Percentiles rank a stretch among this genome's conserved stretches.
Evolutionary conservation across 148 eudicot genomes (phyloP).

Genomic region (Vaccinium corymbosum): DNA sequence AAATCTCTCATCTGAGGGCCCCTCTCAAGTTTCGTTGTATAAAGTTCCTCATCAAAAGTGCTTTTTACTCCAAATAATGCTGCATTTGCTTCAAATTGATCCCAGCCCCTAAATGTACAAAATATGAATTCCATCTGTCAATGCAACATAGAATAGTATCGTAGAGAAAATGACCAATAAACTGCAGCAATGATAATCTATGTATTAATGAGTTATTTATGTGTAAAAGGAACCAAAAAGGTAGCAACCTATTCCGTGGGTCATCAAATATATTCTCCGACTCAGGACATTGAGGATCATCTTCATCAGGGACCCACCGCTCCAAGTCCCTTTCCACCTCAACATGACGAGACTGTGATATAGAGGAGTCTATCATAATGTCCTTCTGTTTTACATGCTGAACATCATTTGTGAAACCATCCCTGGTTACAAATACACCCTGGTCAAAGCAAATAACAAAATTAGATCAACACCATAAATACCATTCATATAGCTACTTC

Average conservation of each 20-base stretch:
- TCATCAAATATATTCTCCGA: conserved; percentile 75
- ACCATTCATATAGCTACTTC: conserved; percentile 2
- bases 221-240: background rate
- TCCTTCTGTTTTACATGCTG: conserved; percentile 60
- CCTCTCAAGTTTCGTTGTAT: conserved; percentile 92
- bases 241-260: conserved; percentile 68
- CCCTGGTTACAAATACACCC: conserved; percentile 73
- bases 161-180: conserved; percentile 4
- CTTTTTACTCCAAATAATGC: conserved; percentile 89
- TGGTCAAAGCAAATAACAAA: conserved; percentile 29
- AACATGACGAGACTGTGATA: conserved; percentile 72
- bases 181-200: background rate
- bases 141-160: conserved; percentile 11
- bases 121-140: conserved; percentile 10
- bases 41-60: conserved; percentile 94
- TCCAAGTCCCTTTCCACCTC: conserved; percentile 74
- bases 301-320: conserved; percentile 89
- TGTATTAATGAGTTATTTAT: background rate
- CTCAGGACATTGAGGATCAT: conserved; percentile 62
- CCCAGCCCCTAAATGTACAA: conserved; percentile 67
- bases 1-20: conserved; percentile 84
- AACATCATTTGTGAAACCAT: conserved; percentile 56
- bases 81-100: conserved; percentile 93
- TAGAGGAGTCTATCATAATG: conserved; percentile 77
- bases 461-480: background rate